Base-by-base conservation (phyloP, 257 asterid species). In the Jacaranda mimosifolia region DNA sequence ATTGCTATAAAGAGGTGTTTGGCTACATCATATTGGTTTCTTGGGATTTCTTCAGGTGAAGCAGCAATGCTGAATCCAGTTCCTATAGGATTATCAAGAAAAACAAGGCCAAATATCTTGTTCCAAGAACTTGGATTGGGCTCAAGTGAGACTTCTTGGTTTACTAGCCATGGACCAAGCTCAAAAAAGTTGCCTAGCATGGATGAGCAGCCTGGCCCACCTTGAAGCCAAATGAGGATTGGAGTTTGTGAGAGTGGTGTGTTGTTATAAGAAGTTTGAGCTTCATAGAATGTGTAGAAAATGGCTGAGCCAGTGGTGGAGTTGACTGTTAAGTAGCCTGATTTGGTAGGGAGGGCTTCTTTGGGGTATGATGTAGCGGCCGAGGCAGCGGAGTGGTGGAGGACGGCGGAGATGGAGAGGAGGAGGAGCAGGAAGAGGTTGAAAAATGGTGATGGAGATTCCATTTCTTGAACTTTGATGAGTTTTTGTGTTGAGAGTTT, bases 141-240 rank as follows among this genome's bases (percentile, higher is more conserved):
- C 13, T 81, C 79, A 32, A 92, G 89, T 7, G 69, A 5, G 1
- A 85, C 51, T 6, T 86, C 65, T 75, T 86, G 81, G 73, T 83
- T 81, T 9, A 94, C 79, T 0, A 87, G 84, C 93, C 93, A 94
- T 0, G 98, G 97, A 14, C 96, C 97, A 40, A 90, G 79, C 80
- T 94, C 98, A 35, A 79, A 79, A 42, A 85, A 85, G 79, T 94
- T 92, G 0, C 87, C 98, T 5, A 94, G 64, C 97, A 88, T 83
- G 68, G 98, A 94, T 7, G 97, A 94, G 58, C 98, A 94, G 5
- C 97, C 97, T 10, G 97, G 98, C 42, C 98, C 97, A 0, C 96
- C 98, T 77, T 94, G 97, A 35, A 92, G 91, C 97, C 98, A 94
- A 38, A 94, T 85, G 65, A 90, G 84, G 81, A 94, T 79, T 48